Percentiles rank a stretch among this genome's conserved stretches.
phyloP scores from a whole-genome alignment of 768 basidiomycete genomes.

The Boletus subparvulus region DNA sequence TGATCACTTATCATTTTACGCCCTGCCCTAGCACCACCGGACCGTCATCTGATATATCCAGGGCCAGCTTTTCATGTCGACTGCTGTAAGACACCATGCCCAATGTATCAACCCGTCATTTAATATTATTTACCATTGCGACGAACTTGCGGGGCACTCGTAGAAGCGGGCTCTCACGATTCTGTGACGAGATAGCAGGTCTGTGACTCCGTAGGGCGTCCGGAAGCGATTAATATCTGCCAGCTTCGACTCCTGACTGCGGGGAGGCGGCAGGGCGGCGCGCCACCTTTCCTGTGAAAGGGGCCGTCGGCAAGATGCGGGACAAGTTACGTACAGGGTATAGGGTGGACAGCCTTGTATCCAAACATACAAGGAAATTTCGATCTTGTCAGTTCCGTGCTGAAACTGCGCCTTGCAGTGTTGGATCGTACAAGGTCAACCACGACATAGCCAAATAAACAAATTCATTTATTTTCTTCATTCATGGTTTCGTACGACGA shows the following conservation, averaged over 20 bases:
- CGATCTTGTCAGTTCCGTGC: no score
- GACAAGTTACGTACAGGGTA: conserved; percentile 31
- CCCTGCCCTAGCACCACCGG: conserved; percentile 7
- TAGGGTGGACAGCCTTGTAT: not conserved
- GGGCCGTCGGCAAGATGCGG: not conserved
- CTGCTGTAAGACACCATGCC: conserved; percentile 21
- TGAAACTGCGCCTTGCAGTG: no score
- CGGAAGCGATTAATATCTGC: conserved; percentile 9
- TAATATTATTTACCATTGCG: conserved; percentile 24
- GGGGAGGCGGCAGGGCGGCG: not conserved
- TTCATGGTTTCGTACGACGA: conserved; percentile 9
- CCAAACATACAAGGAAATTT: no score
- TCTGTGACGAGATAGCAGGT: not conserved
- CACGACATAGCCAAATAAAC: no score
- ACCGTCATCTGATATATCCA: conserved; percentile 12
- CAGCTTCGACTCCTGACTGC: conserved; percentile 6
- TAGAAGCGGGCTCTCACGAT: not conserved
- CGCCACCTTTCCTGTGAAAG: conserved; percentile 35
- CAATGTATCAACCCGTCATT: conserved; percentile 19
- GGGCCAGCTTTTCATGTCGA: conserved; percentile 1
- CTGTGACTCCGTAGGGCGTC: not conserved
- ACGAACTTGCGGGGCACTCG: not conserved
- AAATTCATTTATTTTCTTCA: no score
- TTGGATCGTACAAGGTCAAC: no score
- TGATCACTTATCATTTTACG: conserved; percentile 10